phyloP scores from a whole-genome alignment of 805 yeast species.

The Wickerhamomyces mucosus region DNA sequence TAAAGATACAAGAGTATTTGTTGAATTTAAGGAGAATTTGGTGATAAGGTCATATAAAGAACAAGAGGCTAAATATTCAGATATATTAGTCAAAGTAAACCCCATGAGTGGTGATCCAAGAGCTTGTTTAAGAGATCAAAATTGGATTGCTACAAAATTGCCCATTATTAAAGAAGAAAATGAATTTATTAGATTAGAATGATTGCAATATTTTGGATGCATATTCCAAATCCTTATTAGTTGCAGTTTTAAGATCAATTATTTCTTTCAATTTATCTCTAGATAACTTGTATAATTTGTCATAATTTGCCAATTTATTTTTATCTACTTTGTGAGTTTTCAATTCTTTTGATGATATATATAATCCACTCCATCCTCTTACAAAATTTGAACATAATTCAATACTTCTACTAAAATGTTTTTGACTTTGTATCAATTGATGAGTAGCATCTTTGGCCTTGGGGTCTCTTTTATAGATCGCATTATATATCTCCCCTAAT shows the following conservation, averaged over 20 bases:
- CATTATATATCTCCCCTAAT: conserved; percentile 44
- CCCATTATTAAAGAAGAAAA: conserved; percentile 29
- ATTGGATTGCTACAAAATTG: conserved; percentile 69
- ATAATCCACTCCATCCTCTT: conserved; percentile 70
- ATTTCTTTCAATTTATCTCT: too few relatives aligned
- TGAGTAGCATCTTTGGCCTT: not conserved
- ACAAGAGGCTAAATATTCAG: conserved; percentile 48
- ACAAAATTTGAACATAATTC: conserved; percentile 65
- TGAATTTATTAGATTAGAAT: conserved; percentile 7
- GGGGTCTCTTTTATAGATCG: conserved; percentile 3
- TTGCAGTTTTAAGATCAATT: conserved; percentile 8
- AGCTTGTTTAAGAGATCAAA: conserved; percentile 64
- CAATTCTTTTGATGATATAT: conserved; percentile 26
- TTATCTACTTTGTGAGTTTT: conserved; percentile 6
- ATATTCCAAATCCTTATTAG: conserved; percentile 10
- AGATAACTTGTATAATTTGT: conserved; percentile 6
- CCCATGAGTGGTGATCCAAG: conserved; percentile 47
- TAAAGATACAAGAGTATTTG: conserved; percentile 74
- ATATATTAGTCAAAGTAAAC: conserved; percentile 29
- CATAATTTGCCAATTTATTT: conserved; percentile 4
- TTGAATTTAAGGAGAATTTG: conserved; percentile 58
- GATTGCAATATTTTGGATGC: conserved; percentile 9
- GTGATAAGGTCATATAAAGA: conserved; percentile 72
- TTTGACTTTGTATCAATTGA: conserved; percentile 15
- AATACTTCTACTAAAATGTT: conserved; percentile 57